Evolutionary conservation across 2,329 filamentous ascomycete genomes (phyloP).

Genomic region (Colletotrichum sublineola): DNA sequence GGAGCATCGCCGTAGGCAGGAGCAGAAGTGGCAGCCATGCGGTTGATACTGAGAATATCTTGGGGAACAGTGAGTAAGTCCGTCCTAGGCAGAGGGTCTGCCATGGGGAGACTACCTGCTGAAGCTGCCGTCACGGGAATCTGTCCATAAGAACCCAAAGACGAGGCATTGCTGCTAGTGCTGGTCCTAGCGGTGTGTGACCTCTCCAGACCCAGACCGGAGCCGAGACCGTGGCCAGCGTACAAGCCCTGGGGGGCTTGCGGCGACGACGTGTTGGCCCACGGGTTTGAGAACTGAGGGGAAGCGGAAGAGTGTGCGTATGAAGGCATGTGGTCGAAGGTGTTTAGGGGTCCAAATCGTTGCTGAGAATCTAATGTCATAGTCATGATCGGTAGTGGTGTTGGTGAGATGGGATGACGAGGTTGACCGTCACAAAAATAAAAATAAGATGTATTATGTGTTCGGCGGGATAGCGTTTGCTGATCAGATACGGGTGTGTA

Average conservation of each 20-base stretch:
- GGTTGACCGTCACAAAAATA: constrained; percentile 36
- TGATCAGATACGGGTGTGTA: constrained; percentile 68
- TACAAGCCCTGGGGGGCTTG: constrained; percentile 69
- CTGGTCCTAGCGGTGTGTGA: constrained; percentile 65
- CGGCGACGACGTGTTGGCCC: constrained; percentile 73
- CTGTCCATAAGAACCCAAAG: constrained; percentile 79
- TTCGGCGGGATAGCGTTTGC: constrained; percentile 52
- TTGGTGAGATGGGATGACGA: constrained; percentile 39
- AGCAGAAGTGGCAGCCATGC: constrained; percentile 69
- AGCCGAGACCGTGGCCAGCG: constrained; percentile 66
- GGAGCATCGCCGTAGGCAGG: constrained; percentile 79
- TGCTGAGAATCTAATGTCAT: constrained; percentile 94
- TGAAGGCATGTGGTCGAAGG: constrained; percentile 82
- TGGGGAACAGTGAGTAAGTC: constrained; percentile 79
- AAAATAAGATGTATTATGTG: constrained; percentile 29
- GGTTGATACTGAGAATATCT: constrained; percentile 80
- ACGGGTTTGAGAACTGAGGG: constrained; percentile 92
- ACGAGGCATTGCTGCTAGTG: constrained; percentile 67
- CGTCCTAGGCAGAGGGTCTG: constrained; percentile 70
- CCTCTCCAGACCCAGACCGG: constrained; percentile 71
- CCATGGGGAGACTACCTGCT: constrained; percentile 74
- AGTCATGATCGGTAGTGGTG: constrained; percentile 75
- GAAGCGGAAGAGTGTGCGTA: constrained; percentile 68
- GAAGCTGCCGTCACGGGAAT: constrained; percentile 81
- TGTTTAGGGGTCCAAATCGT: constrained; percentile 77